Conservation (phyloP, 306 rosid species). For the Echinosophora koreensis region DNA sequence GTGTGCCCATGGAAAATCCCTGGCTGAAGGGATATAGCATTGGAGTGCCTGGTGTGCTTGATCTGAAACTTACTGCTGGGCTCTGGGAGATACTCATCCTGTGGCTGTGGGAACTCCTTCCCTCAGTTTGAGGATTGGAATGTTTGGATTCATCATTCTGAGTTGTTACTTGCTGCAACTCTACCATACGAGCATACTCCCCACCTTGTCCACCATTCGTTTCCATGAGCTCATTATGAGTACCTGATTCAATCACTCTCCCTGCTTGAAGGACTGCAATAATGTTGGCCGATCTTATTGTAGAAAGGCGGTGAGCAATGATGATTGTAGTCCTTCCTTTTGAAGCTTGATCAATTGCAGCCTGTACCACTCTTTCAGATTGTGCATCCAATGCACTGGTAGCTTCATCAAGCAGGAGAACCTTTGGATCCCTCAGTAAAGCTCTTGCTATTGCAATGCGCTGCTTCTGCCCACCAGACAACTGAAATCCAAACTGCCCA, state of each 20-base stretch:
- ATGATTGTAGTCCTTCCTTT: conserved; percentile 86
- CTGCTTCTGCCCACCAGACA: conserved; percentile 97
- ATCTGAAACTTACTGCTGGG: conserved; percentile 68
- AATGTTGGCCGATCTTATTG: conserved; percentile 64
- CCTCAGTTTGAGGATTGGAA: conserved; percentile 54
- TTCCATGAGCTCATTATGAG: conserved; percentile 73
- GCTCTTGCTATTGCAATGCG: conserved; percentile 91
- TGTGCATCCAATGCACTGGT: conserved; percentile 88
- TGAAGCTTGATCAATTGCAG: conserved; percentile 86
- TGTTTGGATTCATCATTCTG: conserved; percentile 55
- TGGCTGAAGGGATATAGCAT: conserved; percentile 62
- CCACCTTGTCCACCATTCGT: conserved; percentile 66
- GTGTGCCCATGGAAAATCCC: conserved; percentile 76
- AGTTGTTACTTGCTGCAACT: conserved; percentile 67
- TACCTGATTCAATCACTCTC: conserved; percentile 72
- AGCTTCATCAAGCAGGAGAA: conserved; percentile 90
- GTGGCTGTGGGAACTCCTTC: conserved; percentile 58
- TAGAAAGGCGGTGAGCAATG: conserved; percentile 82
- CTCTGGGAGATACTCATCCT: conserved; percentile 65
- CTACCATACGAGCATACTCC: conserved; percentile 78
- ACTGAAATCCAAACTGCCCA: conserved; percentile 82
- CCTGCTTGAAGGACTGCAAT: conserved; percentile 80
- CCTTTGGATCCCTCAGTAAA: conserved; percentile 79
- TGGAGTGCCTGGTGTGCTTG: conserved; percentile 65
- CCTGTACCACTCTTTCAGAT: conserved; percentile 83